Evolutionary conservation across 768 basidiomycete species (phyloP).

Genomic region (Trametes punicea): DNA sequence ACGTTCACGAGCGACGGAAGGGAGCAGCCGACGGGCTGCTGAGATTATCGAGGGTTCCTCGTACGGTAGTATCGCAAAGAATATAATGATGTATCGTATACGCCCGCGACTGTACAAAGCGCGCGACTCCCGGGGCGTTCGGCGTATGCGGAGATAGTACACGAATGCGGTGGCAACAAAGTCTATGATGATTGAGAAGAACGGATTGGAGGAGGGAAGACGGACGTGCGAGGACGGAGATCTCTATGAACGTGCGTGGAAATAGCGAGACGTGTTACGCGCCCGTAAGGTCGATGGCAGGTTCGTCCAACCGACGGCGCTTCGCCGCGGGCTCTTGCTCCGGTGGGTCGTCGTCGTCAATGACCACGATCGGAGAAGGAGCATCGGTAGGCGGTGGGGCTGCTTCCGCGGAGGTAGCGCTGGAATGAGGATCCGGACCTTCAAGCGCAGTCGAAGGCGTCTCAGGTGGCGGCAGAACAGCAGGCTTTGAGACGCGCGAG

Average conservation of each 20-base stretch:
- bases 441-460: conserved; percentile 31
- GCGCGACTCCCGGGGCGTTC: background rate
- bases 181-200: background rate
- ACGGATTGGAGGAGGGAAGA: background rate
- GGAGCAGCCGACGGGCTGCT: background rate
- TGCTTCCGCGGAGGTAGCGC: conserved; percentile 14
- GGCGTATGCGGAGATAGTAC: background rate
- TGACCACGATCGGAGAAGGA: conserved; percentile 55
- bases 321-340: conserved; percentile 49
- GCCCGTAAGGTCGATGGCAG: conserved; percentile 11
- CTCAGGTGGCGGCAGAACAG: conserved; percentile 6
- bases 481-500: conserved; percentile 22
- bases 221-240: background rate
- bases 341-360: conserved; percentile 48
- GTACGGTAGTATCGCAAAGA: background rate
- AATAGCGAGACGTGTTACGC: background rate
- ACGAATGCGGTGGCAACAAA: background rate
- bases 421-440: conserved; percentile 26
- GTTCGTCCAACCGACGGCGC: conserved; percentile 41
- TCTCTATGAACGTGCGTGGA: conserved; percentile 8
- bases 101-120: conserved; percentile 4
- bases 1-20: too few species aligned
- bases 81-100: conserved; percentile 14
- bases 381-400: conserved; percentile 29
- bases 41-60: background rate